Base-by-base conservation (phyloP, 2,329 filamentous ascomycete species). In the Herpotrichia juniperi region DNA sequence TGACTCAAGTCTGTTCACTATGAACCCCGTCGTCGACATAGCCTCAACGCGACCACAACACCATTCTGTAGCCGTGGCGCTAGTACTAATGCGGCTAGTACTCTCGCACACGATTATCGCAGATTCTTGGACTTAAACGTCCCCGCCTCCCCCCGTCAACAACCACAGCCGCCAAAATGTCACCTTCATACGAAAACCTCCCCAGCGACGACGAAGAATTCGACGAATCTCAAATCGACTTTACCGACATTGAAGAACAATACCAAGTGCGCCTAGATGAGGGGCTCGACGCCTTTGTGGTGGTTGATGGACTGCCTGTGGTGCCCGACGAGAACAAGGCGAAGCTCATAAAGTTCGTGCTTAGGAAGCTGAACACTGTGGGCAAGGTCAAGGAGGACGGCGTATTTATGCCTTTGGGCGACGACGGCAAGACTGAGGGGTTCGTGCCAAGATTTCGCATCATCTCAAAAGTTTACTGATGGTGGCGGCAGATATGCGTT, bases 201-300 rank as follows among this genome's bases (percentile, higher is more conserved):
- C 89, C 89, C 47, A 72, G 78, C 76, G 92, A 96, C 76, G 91
- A 93, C 68, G 91, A 96, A 75, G 88, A 93, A 76, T 91, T 94
- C 69, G 93, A 96, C 74, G 89, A 94, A 78, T 89, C 93, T 72
- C 92, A 97, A 74, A 89, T 97, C 76, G 93, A 97, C 75, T 91
- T 96, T 75, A 93, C 91, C 66, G 93, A 99, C 79, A 84, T 99
- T 64, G 86, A 88, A 74, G 93, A 96, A 76, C 91, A 96, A 77
- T 97, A 93, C 74, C 92, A 97, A 78, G 93, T 97, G 58, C 91
- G 93, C 74, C 83, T 97, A 61, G 94, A 99, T 76, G 91, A 96
- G 76, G 94, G 94, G 53, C 89, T 97, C 68, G 94, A 99, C 74
- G 89, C 92, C 59, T 99, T 99, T 71, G 90, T 99, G 61, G 93